Base-by-base conservation (phyloP, 2,329 filamentous ascomycete species). In the Colletotrichum sp. region DNA sequence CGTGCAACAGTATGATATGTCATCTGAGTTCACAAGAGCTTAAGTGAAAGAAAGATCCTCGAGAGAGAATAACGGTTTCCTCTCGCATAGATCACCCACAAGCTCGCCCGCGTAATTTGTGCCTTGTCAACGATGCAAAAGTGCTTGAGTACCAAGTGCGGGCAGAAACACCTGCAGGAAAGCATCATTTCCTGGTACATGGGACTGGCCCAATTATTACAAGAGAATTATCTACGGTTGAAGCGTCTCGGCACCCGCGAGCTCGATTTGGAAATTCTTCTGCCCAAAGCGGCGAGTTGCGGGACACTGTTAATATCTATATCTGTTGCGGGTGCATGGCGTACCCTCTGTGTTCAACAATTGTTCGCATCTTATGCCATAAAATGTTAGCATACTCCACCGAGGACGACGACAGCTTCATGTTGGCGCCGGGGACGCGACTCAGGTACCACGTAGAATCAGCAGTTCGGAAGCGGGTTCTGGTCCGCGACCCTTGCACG, bases 341-440 rank as follows among this genome's bases (percentile, higher is more conserved):
- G 0, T 13, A 21, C n/a, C n/a, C n/a, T 0, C 0, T 1, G 9
- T 49, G 10, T 52, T 13, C 44, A 52, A 52, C 3, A 0, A 0
- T 52, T 21, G 5, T 52, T 21, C 10, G 2, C n/a, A 52, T 52
- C 44, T 49, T 0, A 2, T 49, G 44, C n/a, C 9, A 49, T 21
- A 49, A 9, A 21, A 21, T 21, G 10, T 21, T 52, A 52, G 44
- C 44, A 59, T 28, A 28, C 26, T 59, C 55, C 24, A 16, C 26
- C 24, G 26, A 59, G 26, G 26, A n/a, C 18, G 24, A n/a, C 21
- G 57, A 60, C 26, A 30, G 26, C 57, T n/a, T 30, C 15, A 60
- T 32, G 57, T 28, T 18, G 13, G 26, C 57, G 24, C 57, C 57
- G 16, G 24, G 26, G 7, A 60, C 26, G 57, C 44, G 44, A 49